Base-by-base conservation (phyloP, 768 basidiomycete genomes). In the Mrakia hoshinonis region DNA sequence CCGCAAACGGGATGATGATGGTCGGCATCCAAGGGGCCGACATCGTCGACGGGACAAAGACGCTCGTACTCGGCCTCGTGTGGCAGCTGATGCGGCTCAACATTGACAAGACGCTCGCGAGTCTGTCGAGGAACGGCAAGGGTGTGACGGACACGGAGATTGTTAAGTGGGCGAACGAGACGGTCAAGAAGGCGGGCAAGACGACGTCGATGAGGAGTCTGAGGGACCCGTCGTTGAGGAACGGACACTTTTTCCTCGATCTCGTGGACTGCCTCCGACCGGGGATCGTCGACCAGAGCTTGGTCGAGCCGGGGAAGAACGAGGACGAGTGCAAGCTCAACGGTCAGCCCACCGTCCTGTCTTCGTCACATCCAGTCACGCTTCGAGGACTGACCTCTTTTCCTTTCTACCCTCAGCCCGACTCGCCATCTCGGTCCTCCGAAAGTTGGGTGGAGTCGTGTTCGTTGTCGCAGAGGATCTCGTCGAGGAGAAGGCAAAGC, bases 1-100 rank as follows among this genome's bases (percentile, higher is more conserved):
- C 88, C 79, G 88, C 91, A 79, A 94, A 90, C 77, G 87, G 89
- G 55, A 90, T 99, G 90, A 91, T 90, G 78, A 82, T 99, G 73
- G 93, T 99, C 58, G 94, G 95, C 9, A 97, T 98, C 73, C 96
- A 99, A 78, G 96, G 96, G 15, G 87, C 95, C 1, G 95, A 98
- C 79, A 94, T 99, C 74, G 92, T 94, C 70, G 95, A 99, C 77
- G 92, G 88, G n/a, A 83, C 83, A 64, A 89, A 87, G 81, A 98
- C 94, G 4, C 83, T 99, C 68, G 93, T 97, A 7, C 85, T 99
- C 36, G 96, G 95, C 38, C 85, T 97, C 46, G 93, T 97, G 0
- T 99, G 96, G 96, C 96, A 98, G 77, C 83, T 96, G 67, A 97
- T 97, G 94, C 83, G 91, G 74, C 81, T 94, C 83, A 94, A 87